Evolutionary conservation across 441 rosid species (phyloP), one percentile per base, ranked within the genome.

Genomic region (Biscutella laevigata): DNA sequence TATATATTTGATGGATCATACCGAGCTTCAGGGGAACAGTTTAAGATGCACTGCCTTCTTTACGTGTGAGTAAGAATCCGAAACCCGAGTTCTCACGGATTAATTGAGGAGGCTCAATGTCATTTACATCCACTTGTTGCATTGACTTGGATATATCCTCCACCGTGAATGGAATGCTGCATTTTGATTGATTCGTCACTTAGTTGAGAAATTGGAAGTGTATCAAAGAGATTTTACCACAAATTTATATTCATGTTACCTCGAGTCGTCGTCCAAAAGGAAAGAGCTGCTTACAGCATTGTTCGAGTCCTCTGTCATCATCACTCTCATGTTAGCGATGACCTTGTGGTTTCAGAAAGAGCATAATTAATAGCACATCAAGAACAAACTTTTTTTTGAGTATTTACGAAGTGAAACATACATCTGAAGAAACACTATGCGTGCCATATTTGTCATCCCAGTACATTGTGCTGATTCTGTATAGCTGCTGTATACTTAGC

Each of bases 371-470:
- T 27, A 53, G 3, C 32, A 43, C 17, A 32, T 50, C 24, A 7
- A 29, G 48, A 30, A 22, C n/a, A n/a, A n/a, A n/a, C n/a, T n/a
- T n/a, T n/a, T n/a, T n/a, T n/a, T n/a, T n/a, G n/a, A n/a, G n/a
- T n/a, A n/a, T n/a, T n/a, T n/a, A n/a, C n/a, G n/a, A n/a, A n/a
- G n/a, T n/a, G 35, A 45, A 27, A 60, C 95, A 78, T 77, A 91
- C 98, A 30, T 91, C 98, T 30, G 96, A 82, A 33, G 95, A 86
- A 37, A 88, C 96, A 21, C 88, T 92, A 34, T 82, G 98, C 1
- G 96, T 88, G 44, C 95, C 96, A 37, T 85, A 92, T 66, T 92
- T 92, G 74, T 88, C 98, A 69, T 92, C 98, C 98, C 96, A 85
- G 59, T 88, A 92, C 98, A 88, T 88, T 12, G 96, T 88, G 64